Percentiles rank a stretch among this genome's conserved stretches.
These are phyloP conservation scores for Mycena leptocephala DNA, from an alignment of 768 basidiomycete species.

Conservation along the genomic window DNA sequence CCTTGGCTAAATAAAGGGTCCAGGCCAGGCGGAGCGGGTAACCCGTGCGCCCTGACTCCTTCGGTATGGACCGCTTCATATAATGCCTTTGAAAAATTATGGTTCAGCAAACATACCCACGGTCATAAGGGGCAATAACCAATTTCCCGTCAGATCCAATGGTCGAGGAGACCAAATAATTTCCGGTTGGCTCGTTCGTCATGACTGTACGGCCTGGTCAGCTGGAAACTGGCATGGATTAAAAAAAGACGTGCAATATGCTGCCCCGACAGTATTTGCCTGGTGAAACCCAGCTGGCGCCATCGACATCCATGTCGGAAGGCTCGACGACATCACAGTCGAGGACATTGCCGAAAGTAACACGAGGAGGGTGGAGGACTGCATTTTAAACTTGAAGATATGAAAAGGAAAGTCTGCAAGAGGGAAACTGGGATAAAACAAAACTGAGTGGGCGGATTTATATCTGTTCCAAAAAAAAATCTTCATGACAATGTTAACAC, in stretches of 20 bases:
- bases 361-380: neutral
- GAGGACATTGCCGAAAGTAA: too few relatives aligned
- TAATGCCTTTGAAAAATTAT: conserved; percentile 25
- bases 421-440: too few relatives aligned
- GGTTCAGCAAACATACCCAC: neutral
- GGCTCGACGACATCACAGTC: neutral
- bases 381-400: too few relatives aligned
- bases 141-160: conserved; percentile 53
- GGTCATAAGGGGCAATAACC: conserved; percentile 40
- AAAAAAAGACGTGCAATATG: conserved; percentile 17
- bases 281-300: neutral
- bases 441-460: too few relatives aligned
- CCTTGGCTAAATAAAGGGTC: too few relatives aligned
- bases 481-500: too few relatives aligned
- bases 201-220: too few relatives aligned
- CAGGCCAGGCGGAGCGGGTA: conserved; percentile 27
- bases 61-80: conserved; percentile 30
- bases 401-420: neutral
- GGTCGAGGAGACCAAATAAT: too few relatives aligned
- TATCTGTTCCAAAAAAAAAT: too few relatives aligned
- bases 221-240: neutral
- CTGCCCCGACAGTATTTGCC: conserved; percentile 9
- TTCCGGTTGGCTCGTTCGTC: too few relatives aligned
- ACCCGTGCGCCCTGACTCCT: conserved; percentile 41
- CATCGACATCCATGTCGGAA: neutral